Conservation (phyloP, 768 basidiomycete species). For the Tulasnella sp. region DNA sequence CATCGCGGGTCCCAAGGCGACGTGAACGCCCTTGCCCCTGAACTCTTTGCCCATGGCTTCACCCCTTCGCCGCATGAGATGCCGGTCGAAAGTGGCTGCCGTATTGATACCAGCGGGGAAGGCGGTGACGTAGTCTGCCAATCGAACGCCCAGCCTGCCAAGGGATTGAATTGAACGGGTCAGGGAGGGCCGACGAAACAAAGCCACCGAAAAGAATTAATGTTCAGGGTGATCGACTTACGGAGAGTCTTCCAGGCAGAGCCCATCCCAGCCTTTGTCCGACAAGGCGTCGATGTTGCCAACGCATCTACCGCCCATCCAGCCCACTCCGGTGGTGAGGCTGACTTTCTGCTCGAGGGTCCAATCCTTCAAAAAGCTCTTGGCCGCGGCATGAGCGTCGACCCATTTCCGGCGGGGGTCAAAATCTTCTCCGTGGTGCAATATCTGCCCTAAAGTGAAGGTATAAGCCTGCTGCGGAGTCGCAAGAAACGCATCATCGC, state of each 20-base stretch:
- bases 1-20: slow-evolving; percentile 63
- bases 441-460: not conserved
- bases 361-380: slow-evolving; percentile 35
- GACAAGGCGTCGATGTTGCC: slow-evolving; percentile 33
- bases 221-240: slow-evolving; percentile 10
- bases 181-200: not conserved
- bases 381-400: slow-evolving; percentile 36
- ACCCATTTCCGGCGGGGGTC: slow-evolving; percentile 33
- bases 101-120: slow-evolving; percentile 84
- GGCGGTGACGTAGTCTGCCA: slow-evolving; percentile 64
- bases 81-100: slow-evolving; percentile 76
- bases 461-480: not conserved
- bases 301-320: slow-evolving; percentile 31
- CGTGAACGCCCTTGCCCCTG: slow-evolving; percentile 75
- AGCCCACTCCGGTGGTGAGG: slow-evolving; percentile 40
- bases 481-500: too few relatives aligned
- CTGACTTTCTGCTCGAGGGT: slow-evolving; percentile 42
- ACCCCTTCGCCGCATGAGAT: slow-evolving; percentile 71
- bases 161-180: too few relatives aligned
- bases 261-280: slow-evolving; percentile 28
- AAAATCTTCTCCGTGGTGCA: not conserved
- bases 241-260: slow-evolving; percentile 56
- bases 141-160: slow-evolving; percentile 60
- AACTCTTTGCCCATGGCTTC: slow-evolving; percentile 79
- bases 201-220: not conserved